Conservation (phyloP, 2,329 filamentous ascomycete genomes). For the Colletotrichum somersetense region DNA sequence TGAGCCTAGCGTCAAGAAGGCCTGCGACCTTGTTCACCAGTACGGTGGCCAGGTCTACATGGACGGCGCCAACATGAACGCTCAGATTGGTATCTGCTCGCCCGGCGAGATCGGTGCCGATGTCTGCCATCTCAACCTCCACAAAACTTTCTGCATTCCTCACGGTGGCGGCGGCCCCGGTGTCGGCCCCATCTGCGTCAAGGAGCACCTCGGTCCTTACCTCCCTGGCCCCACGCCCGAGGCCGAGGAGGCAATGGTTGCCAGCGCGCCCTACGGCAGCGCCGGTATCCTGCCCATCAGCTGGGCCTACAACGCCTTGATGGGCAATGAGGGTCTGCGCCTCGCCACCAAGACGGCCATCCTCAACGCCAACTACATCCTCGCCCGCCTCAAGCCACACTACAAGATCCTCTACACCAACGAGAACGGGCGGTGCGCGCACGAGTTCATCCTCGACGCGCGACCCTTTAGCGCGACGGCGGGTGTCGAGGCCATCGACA, state of each 20-base stretch:
- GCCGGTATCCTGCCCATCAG: slow-evolving; percentile 94
- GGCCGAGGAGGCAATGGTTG: slow-evolving; percentile 70
- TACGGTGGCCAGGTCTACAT: slow-evolving; percentile 96
- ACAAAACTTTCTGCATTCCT: slow-evolving; percentile 99
- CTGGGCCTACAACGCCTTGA: slow-evolving; percentile 95
- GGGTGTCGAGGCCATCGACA: slow-evolving; percentile 91
- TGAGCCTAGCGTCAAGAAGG: slow-evolving; percentile 88
- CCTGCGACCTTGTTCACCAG: slow-evolving; percentile 86
- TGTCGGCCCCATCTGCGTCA: slow-evolving; percentile 93
- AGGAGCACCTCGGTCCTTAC: slow-evolving; percentile 80
- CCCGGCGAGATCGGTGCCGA: slow-evolving; percentile 96
- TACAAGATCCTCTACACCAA: slow-evolving; percentile 97
- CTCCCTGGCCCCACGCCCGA: slow-evolving; percentile 69
- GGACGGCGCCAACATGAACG: slow-evolving; percentile 99
- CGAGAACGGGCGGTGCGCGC: slow-evolving; percentile 85
- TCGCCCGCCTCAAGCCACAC: slow-evolving; percentile 85
- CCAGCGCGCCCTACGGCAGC: slow-evolving; percentile 87
- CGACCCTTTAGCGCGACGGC: slow-evolving; percentile 86
- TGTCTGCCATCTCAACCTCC: slow-evolving; percentile 95
- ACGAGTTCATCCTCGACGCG: slow-evolving; percentile 96
- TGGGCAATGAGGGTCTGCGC: slow-evolving; percentile 85
- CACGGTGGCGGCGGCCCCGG: slow-evolving; percentile 95
- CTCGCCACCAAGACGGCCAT: slow-evolving; percentile 92
- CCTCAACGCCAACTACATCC: slow-evolving; percentile 98
- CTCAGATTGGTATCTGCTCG: slow-evolving; percentile 94